Conservation (phyloP, 1,284 basidiomycete genomes). For the Papiliotrema flavescens region DNA sequence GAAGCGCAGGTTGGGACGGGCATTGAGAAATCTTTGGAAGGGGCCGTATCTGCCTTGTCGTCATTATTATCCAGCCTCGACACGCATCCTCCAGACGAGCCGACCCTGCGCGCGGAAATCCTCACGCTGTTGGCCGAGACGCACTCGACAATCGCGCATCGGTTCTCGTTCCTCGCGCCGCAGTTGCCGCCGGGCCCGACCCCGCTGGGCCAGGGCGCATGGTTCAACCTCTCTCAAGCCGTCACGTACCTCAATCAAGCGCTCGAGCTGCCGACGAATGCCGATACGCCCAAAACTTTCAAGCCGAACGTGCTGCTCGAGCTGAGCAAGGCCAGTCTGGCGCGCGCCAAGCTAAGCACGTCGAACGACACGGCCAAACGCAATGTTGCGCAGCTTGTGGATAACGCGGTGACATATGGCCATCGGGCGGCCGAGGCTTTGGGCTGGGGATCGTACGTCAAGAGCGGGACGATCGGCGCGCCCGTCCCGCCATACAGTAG, state of each 20-base stretch:
- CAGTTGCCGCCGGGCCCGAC: slow-evolving; percentile 28
- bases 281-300: slow-evolving; percentile 33
- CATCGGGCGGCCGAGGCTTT: slow-evolving; percentile 28
- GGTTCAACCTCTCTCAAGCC: slow-evolving; percentile 34
- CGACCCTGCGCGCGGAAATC: slow-evolving; percentile 32
- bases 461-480: slow-evolving; percentile 1
- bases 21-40: slow-evolving; percentile 29
- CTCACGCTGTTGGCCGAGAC: slow-evolving; percentile 37
- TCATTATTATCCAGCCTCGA: slow-evolving; percentile 30
- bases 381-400: slow-evolving; percentile 36
- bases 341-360: slow-evolving; percentile 27
- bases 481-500: slow-evolving; percentile 18
- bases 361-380: slow-evolving; percentile 36
- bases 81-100: slow-evolving; percentile 19
- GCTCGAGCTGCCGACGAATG: slow-evolving; percentile 25
- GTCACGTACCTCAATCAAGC: slow-evolving; percentile 30
- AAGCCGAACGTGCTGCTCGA: slow-evolving; percentile 30
- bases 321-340: slow-evolving; percentile 30
- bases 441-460: slow-evolving; percentile 29
- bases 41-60: slow-evolving; percentile 28
- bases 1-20: slow-evolving; percentile 26
- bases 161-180: slow-evolving; percentile 24
- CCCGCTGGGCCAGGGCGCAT: slow-evolving; percentile 32
- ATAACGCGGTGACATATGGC: slow-evolving; percentile 40
- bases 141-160: slow-evolving; percentile 26